A percentile compares a stretch with the other conserved stretches of the same genome.
These are phyloP conservation scores for Bolboschoenoplectus hybrid DNA, from an alignment of 202 grass and related monocot species.

Conservation along the genomic window DNA sequence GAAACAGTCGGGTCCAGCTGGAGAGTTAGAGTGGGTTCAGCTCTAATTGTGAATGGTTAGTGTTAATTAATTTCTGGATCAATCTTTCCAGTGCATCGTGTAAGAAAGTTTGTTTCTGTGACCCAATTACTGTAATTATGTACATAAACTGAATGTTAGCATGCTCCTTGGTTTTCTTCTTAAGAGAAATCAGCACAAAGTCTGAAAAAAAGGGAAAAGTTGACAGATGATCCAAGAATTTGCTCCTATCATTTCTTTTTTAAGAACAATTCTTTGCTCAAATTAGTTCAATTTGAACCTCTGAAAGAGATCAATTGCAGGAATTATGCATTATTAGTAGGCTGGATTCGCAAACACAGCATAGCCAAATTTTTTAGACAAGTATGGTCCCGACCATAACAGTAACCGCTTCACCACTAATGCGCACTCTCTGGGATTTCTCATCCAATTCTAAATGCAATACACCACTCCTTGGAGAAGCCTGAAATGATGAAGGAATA, in stretches of 20 bases:
- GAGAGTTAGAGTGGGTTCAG: no score
- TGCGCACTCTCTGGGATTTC: conserved; percentile 47
- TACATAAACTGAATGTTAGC: background rate
- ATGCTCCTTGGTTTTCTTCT: background rate
- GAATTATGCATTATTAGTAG: background rate
- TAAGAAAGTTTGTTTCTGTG: no score
- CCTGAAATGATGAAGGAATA: conserved; percentile 37
- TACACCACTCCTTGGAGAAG: conserved; percentile 65
- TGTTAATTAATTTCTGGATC: no score
- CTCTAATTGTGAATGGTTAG: no score
- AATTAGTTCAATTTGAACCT: background rate
- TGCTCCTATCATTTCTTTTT: background rate
- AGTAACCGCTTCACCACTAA: conserved; percentile 68
- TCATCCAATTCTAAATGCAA: conserved; percentile 58
- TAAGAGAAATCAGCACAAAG: background rate
- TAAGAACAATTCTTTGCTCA: background rate
- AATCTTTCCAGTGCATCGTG: no score
- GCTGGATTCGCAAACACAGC: background rate
- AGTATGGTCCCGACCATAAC: conserved; percentile 62
- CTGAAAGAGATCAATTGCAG: background rate
- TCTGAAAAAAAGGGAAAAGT: background rate
- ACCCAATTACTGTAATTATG: background rate
- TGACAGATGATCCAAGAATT: background rate
- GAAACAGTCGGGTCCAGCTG: no score
- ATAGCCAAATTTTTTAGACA: conserved; percentile 21